Conservation (phyloP, 768 basidiomycete genomes). For the Rhizopogon vulgaris region DNA sequence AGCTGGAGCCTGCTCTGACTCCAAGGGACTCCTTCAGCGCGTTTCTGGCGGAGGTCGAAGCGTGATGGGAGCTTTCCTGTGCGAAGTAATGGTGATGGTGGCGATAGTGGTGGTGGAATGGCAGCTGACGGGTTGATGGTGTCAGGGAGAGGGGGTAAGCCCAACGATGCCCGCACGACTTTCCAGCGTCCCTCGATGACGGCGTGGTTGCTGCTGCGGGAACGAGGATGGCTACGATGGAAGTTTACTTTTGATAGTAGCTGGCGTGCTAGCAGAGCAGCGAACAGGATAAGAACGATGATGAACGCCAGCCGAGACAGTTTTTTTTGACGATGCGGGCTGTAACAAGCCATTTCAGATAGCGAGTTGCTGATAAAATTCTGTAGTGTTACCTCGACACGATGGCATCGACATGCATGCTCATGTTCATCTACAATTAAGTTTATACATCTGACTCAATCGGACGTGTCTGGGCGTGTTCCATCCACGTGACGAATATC, state of each 20-base stretch:
- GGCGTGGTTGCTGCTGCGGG: neutral
- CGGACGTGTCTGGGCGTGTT: neutral
- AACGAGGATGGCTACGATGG: neutral
- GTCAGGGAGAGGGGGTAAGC: conserved; percentile 20
- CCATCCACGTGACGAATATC: conserved; percentile 6
- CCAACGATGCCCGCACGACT: conserved; percentile 24
- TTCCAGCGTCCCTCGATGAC: conserved; percentile 28
- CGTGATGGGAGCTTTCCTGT: conserved; percentile 11
- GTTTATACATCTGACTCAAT: neutral
- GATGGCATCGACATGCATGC: neutral
- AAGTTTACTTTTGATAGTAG: neutral
- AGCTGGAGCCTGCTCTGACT: conserved; percentile 18
- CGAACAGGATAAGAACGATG: conserved; percentile 18
- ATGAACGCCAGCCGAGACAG: conserved; percentile 12
- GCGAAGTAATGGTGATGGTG: neutral
- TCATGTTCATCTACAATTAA: neutral
- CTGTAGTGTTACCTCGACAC: neutral
- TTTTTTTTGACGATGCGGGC: conserved; percentile 9
- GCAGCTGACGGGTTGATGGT: conserved; percentile 4
- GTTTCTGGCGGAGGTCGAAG: conserved; percentile 18
- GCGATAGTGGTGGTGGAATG: neutral
- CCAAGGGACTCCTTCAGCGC: conserved; percentile 6
- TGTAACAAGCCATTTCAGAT: conserved; percentile 17
- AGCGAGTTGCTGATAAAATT: neutral
- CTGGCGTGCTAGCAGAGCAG: conserved; percentile 14